These are phyloP conservation scores for Ophiosphaerella herpotricha DNA, from an alignment of 2,329 filamentous ascomycete genomes.

Conservation along the genomic window DNA sequence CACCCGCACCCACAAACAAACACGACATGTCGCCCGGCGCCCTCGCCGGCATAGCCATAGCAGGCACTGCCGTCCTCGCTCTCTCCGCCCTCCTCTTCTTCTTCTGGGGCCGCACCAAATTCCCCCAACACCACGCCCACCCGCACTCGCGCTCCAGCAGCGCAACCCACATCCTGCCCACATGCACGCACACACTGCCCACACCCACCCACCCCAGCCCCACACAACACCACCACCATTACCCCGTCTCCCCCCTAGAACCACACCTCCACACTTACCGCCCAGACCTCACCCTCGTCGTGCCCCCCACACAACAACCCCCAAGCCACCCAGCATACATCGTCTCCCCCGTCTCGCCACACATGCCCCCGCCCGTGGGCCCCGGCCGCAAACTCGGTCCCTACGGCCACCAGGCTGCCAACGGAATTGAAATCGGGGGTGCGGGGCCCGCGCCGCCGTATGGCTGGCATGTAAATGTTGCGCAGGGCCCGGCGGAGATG, in stretches of 20 bases:
- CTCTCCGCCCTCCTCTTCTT: constrained; percentile 31
- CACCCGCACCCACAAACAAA: background rate
- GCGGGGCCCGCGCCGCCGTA: constrained; percentile 4
- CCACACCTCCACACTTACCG: too few species aligned
- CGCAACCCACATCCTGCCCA: constrained; percentile 1
- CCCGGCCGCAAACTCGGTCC: background rate
- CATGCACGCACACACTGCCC: constrained; percentile 1
- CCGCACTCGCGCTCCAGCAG: background rate
- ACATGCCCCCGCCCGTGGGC: too few species aligned
- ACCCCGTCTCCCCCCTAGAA: too few species aligned
- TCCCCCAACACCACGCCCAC: constrained; percentile 28
- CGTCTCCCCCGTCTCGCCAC: too few species aligned
- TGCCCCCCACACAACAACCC: too few species aligned
- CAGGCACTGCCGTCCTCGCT: constrained; percentile 46
- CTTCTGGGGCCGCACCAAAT: constrained; percentile 30
- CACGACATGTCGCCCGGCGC: constrained; percentile 40
- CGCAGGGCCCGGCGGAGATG: constrained; percentile 7
- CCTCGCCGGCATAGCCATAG: constrained; percentile 61
- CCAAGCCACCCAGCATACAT: too few species aligned
- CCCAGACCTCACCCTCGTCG: too few species aligned
- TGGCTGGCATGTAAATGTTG: constrained; percentile 7
- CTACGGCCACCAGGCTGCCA: background rate
- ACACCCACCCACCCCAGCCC: background rate
- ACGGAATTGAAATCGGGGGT: background rate
- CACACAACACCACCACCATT: background rate